Conservation (phyloP, 169 alveolate species). For the Eimeria praecox region DNA sequence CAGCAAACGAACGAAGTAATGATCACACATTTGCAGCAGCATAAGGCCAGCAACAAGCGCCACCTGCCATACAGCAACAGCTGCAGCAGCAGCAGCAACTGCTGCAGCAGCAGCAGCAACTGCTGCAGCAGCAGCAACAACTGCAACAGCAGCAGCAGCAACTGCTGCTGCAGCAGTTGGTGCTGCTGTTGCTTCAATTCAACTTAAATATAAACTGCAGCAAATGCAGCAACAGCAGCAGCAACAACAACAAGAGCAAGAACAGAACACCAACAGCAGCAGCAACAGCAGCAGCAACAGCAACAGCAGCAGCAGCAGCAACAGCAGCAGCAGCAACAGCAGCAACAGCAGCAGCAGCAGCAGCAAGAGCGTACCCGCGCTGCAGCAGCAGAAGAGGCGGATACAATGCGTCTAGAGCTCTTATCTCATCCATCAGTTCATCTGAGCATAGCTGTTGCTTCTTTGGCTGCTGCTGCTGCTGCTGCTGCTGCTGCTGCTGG, state of each 20-base stretch:
- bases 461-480: not conserved
- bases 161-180: not conserved
- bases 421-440: constrained; percentile 53
- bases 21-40: not conserved
- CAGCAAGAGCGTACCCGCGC: constrained; percentile 55
- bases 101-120: not conserved
- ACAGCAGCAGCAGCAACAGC: not conserved
- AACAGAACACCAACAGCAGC: not conserved
- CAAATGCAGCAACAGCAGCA: not conserved
- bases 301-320: not conserved
- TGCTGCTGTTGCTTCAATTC: too few relatives aligned
- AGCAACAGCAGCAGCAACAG: not conserved
- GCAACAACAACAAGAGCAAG: not conserved
- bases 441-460: constrained; percentile 53
- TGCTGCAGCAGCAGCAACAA: not conserved
- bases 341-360: not conserved
- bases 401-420: constrained; percentile 47
- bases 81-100: not conserved
- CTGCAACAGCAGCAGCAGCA: not conserved
- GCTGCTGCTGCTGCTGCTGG: constrained; percentile 11
- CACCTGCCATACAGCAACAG: not conserved
- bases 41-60: not conserved
- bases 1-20: not conserved
- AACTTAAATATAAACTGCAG: too few relatives aligned
- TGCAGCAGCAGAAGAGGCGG: constrained; percentile 69